Evolutionary conservation across 441 rosid genomes (phyloP).

Genomic region (Sinapis alba): DNA sequence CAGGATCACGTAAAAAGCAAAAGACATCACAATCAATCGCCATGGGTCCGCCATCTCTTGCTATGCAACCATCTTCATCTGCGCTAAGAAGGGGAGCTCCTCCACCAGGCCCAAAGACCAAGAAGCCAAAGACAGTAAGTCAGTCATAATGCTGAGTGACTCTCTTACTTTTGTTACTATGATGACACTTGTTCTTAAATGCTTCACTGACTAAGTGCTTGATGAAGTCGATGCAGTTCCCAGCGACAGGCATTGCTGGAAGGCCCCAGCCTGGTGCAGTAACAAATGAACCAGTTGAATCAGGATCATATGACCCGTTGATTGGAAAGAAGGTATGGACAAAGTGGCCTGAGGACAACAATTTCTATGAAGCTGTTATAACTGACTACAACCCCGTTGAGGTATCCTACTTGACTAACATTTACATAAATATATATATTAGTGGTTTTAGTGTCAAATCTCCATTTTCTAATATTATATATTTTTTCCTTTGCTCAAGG

Average conservation of each 20-base stretch:
- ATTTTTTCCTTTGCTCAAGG: conserved; percentile 48
- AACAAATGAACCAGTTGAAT: conserved; percentile 64
- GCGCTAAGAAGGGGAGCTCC: conserved; percentile 79
- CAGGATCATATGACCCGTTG: conserved; percentile 63
- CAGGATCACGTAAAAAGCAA: conserved; percentile 94
- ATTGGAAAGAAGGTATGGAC: conserved; percentile 95
- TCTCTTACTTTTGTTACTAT: conserved; percentile 3
- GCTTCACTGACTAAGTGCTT: conserved; percentile 26
- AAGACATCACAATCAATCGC: conserved; percentile 89
- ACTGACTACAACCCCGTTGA: conserved; percentile 74
- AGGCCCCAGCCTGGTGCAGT: conserved; percentile 65
- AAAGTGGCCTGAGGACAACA: conserved; percentile 96
- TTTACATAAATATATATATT: not conserved
- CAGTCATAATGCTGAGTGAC: conserved; percentile 1
- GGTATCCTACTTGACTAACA: conserved; percentile 46
- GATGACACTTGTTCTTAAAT: not conserved
- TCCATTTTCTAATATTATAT: conserved; percentile 18
- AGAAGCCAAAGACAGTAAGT: conserved; percentile 94
- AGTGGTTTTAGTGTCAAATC: conserved; percentile 19
- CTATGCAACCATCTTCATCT: conserved; percentile 84
- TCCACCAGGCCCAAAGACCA: conserved; percentile 67
- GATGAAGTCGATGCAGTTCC: conserved; percentile 64
- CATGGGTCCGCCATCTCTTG: conserved; percentile 85
- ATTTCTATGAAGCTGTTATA: conserved; percentile 90
- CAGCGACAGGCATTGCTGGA: conserved; percentile 61